These are phyloP conservation scores for Fusarium praegraminearum DNA, from an alignment of 2,329 filamentous ascomycete genomes.

Conservation along the genomic window DNA sequence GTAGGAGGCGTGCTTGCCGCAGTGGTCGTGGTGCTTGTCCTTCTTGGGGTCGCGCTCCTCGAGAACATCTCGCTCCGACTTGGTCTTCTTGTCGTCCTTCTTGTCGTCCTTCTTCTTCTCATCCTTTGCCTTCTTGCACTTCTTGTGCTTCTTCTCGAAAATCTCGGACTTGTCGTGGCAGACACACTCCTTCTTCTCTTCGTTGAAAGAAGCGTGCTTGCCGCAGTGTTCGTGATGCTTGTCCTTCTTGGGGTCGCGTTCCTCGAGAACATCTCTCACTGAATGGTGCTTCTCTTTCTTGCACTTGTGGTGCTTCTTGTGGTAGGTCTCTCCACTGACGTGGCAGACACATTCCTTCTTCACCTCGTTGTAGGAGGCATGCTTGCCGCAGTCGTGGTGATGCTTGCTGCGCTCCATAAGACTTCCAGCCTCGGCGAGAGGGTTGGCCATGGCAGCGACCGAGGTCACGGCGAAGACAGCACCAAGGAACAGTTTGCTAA, in stretches of 20 bases:
- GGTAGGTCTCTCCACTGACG: slow-evolving; percentile 3
- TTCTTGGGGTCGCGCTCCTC: not conserved
- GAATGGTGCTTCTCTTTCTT: slow-evolving; percentile 1
- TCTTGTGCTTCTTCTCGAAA: slow-evolving; percentile 19
- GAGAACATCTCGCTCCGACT: not conserved
- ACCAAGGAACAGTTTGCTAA: slow-evolving; percentile 24
- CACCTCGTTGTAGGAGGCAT: slow-evolving; percentile 8
- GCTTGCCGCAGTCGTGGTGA: slow-evolving; percentile 17
- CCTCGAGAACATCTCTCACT: not conserved
- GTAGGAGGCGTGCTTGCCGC: slow-evolving; percentile 2
- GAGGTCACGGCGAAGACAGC: slow-evolving; percentile 17
- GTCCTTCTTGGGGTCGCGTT: not conserved
- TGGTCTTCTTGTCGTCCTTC: not conserved
- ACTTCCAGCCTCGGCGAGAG: not conserved
- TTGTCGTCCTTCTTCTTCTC: not conserved
- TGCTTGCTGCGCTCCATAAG: slow-evolving; percentile 18
- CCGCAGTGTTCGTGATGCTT: slow-evolving; percentile 13
- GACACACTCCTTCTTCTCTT: slow-evolving; percentile 4
- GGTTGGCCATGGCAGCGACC: slow-evolving; percentile 26
- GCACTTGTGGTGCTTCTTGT: slow-evolving; percentile 26
- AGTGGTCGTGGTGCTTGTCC: not conserved
- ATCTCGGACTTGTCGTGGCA: slow-evolving; percentile 16
- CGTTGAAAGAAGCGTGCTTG: slow-evolving; percentile 13
- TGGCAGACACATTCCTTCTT: slow-evolving; percentile 23
- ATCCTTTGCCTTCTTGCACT: slow-evolving; percentile 2